Evolutionary conservation across 805 yeast genomes (phyloP), one percentile per base, ranked within the genome.

Genomic region (Schizosaccharomyces cryophilus): DNA sequence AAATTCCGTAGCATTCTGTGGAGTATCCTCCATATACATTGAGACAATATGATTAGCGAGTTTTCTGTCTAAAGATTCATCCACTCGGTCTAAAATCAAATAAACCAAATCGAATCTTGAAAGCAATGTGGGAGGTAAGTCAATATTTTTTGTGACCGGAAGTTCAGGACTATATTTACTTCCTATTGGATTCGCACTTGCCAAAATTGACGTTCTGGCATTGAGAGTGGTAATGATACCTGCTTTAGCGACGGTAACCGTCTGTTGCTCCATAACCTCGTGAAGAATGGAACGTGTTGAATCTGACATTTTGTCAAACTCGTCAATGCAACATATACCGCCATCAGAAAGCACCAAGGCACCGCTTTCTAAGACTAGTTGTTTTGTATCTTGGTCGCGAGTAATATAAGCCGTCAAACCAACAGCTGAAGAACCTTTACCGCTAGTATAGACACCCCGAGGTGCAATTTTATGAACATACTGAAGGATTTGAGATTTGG

Each of bases 181-280:
- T 64, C 93, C 90, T 64, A 93, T 89, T 15, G 98, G 98, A 71
- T 93, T 93, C 0, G 98, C 98, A 48, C 95, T 85, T 0, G 98
- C 98, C 62, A 93, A 75, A 64, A 93, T 84, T 0, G 97, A 90
- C 0, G 96, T 90, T 72, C 98, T 79, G 0, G 98, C 98, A 70
- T 93, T 93, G 64, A 93, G 75, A 0, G 97, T 93, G 5, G 98
- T 93, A 67, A 93, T 93, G 68, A 93, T 93, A 63, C 98, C 98
- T 1, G 98, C 98, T 69, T 93, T 93, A 40, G 98, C 98, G 68
- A 93, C 87, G 9, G 96, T 88, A 55, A 93, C 93, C 0, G 98
- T 93, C 72, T 93, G 98, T 71, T 93, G 98, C 74, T 93, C 98
- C 98, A 93, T 93, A 11, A 93, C 98, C 76, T 93, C 98, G 70